Percentiles rank a stretch among this genome's conserved stretches.
phyloP scores from a whole-genome alignment of 352 stramenopile species.

The Phytophthora hybrid region DNA sequence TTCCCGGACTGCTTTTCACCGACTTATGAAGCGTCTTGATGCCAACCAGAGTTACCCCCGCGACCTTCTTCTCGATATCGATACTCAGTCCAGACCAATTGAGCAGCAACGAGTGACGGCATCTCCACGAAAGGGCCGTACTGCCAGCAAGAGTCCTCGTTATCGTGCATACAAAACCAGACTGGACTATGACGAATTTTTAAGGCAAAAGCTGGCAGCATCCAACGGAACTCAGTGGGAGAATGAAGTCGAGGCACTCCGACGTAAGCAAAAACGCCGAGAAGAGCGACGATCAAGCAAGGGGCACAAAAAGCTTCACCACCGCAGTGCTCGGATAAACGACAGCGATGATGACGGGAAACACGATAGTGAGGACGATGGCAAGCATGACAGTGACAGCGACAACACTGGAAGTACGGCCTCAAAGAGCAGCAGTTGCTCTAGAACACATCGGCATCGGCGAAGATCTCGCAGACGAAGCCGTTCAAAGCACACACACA shows the following conservation, averaged over 20 bases:
- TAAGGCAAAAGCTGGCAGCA: slow-evolving; percentile 23
- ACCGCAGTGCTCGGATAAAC: not conserved
- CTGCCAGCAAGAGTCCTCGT: slow-evolving; percentile 28
- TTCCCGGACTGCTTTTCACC: slow-evolving; percentile 42
- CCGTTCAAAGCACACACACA: slow-evolving; percentile 7
- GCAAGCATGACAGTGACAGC: slow-evolving; percentile 22
- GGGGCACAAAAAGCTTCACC: slow-evolving; percentile 5
- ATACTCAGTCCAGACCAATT: not conserved
- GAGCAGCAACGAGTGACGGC: not conserved
- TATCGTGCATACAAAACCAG: slow-evolving; percentile 45
- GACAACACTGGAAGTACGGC: slow-evolving; percentile 13
- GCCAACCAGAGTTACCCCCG: slow-evolving; percentile 40
- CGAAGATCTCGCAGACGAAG: slow-evolving; percentile 14
- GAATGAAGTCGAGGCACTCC: slow-evolving; percentile 33
- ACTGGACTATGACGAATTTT: slow-evolving; percentile 64
- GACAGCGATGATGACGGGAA: slow-evolving; percentile 31
- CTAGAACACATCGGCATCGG: not conserved
- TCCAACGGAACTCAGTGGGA: slow-evolving; percentile 34
- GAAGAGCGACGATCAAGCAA: slow-evolving; percentile 18
- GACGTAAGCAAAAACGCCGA: slow-evolving; percentile 23
- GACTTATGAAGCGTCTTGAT: slow-evolving; percentile 51
- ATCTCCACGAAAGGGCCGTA: slow-evolving; percentile 8
- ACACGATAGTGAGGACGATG: slow-evolving; percentile 25
- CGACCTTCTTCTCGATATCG: slow-evolving; percentile 35
- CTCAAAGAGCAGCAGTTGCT: slow-evolving; percentile 12